A percentile compares a stretch with the other conserved stretches of the same genome.
Evolutionary conservation across 495 filamentous ascomycete genomes (phyloP).

Genomic region (Hypoxylon perforatum): DNA sequence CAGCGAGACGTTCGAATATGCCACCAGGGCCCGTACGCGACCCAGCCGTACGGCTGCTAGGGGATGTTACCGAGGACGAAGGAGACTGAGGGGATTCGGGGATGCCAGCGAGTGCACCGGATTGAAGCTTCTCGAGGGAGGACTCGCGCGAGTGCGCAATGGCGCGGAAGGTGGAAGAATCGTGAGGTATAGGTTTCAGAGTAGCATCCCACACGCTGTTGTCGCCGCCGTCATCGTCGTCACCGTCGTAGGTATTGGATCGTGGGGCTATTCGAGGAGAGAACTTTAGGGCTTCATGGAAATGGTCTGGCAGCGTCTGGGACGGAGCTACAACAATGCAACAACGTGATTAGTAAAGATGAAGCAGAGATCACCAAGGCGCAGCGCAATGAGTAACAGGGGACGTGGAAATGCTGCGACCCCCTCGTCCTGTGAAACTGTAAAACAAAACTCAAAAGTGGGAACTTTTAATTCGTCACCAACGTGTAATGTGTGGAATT

Average conservation of each 20-base stretch:
- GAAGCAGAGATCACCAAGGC: slow-evolving; percentile 17
- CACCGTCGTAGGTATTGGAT: slow-evolving; percentile 56
- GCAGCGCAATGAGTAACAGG: slow-evolving; percentile 13
- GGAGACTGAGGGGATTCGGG: slow-evolving; percentile 47
- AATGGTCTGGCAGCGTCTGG: slow-evolving; percentile 62
- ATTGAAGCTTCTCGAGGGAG: slow-evolving; percentile 63
- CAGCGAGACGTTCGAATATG: slow-evolving; percentile 71
- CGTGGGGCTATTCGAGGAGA: slow-evolving; percentile 54
- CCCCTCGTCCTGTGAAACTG: slow-evolving; percentile 39
- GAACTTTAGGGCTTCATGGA: slow-evolving; percentile 55
- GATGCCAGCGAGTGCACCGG: slow-evolving; percentile 56
- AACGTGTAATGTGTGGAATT: slow-evolving; percentile 3
- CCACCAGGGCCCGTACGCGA: slow-evolving; percentile 58
- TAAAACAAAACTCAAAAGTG: slow-evolving; percentile 38
- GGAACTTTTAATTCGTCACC: slow-evolving; percentile 29
- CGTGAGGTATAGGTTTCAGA: slow-evolving; percentile 52
- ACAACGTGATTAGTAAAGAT: slow-evolving; percentile 40
- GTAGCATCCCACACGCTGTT: slow-evolving; percentile 55
- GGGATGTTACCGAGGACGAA: slow-evolving; percentile 40
- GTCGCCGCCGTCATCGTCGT: slow-evolving; percentile 48
- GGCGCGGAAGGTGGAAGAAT: slow-evolving; percentile 44
- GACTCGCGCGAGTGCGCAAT: slow-evolving; percentile 62
- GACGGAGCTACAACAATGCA: slow-evolving; percentile 57
- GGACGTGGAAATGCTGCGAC: slow-evolving; percentile 21
- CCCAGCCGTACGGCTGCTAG: slow-evolving; percentile 49